Conservation (phyloP, 2,329 filamentous ascomycete species). For the Penicillium sp. region DNA sequence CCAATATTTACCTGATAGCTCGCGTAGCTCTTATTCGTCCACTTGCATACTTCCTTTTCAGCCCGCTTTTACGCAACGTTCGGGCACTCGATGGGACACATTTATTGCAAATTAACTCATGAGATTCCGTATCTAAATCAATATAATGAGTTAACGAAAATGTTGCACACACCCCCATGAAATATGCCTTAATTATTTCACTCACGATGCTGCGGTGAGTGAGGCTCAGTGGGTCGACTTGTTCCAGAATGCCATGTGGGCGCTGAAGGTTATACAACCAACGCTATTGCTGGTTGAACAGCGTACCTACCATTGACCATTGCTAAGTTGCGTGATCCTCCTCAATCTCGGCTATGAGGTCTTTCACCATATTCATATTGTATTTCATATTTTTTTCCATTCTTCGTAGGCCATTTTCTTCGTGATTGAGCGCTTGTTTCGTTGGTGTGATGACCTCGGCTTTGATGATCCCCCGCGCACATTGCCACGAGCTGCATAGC, state of each 20-base stretch:
- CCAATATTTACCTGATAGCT: too few relatives aligned
- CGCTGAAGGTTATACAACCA: not conserved
- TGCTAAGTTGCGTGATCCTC: not conserved
- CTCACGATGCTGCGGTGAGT: not conserved
- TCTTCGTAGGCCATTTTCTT: not conserved
- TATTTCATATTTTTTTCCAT: not conserved
- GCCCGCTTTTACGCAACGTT: too few relatives aligned
- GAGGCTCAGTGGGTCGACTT: not conserved
- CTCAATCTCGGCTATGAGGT: not conserved
- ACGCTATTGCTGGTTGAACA: not conserved
- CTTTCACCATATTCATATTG: not conserved
- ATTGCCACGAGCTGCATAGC: too few relatives aligned
- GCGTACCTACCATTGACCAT: not conserved
- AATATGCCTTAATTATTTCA: not conserved
- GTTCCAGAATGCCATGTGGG: not conserved
- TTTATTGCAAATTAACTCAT: not conserved
- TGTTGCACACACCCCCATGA: not conserved
- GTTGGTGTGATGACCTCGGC: too few relatives aligned
- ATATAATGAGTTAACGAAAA: not conserved
- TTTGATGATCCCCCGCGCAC: too few relatives aligned
- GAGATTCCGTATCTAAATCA: not conserved
- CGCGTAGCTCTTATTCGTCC: too few relatives aligned
- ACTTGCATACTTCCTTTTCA: too few relatives aligned
- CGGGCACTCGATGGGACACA: too few relatives aligned
- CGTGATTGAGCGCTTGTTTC: too few relatives aligned